These are phyloP conservation scores for Daldinia childiae DNA, from an alignment of 495 filamentous ascomycete species.

Conservation along the genomic window DNA sequence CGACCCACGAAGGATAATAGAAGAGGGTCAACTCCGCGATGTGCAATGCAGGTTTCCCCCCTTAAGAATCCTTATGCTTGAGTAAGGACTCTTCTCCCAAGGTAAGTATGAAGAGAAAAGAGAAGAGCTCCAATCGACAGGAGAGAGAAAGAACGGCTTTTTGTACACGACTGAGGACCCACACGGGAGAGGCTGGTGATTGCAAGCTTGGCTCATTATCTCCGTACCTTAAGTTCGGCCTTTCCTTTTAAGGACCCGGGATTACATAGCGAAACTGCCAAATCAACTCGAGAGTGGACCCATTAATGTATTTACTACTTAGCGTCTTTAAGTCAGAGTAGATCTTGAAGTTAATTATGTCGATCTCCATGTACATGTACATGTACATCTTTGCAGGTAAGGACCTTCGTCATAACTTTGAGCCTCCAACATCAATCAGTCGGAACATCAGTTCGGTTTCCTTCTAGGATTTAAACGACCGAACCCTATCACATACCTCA, in stretches of 20 bases:
- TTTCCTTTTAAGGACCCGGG: not conserved
- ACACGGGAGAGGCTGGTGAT: slow-evolving; percentile 13
- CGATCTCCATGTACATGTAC: not conserved
- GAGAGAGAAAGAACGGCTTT: slow-evolving; percentile 21
- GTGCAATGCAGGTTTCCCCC: slow-evolving; percentile 80
- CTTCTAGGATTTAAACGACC: no score
- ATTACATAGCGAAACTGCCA: not conserved
- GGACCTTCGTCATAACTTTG: not conserved
- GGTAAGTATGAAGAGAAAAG: slow-evolving; percentile 66
- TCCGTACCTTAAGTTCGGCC: not conserved
- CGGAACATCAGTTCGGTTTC: no score
- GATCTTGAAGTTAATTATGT: not conserved
- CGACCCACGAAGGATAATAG: slow-evolving; percentile 74
- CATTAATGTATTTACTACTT: not conserved
- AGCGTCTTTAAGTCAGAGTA: not conserved
- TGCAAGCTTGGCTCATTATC: slow-evolving; percentile 27
- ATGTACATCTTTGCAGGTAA: no score
- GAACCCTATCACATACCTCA: no score
- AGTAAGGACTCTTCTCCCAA: slow-evolving; percentile 70
- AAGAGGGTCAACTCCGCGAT: slow-evolving; percentile 72
- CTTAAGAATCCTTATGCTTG: slow-evolving; percentile 68
- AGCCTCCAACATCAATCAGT: not conserved
- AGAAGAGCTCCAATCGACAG: slow-evolving; percentile 47
- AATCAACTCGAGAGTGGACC: not conserved
- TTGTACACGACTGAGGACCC: slow-evolving; percentile 34